Conservation (phyloP, 2,329 filamentous ascomycete species). For the Aureobasidium subglaciale region DNA sequence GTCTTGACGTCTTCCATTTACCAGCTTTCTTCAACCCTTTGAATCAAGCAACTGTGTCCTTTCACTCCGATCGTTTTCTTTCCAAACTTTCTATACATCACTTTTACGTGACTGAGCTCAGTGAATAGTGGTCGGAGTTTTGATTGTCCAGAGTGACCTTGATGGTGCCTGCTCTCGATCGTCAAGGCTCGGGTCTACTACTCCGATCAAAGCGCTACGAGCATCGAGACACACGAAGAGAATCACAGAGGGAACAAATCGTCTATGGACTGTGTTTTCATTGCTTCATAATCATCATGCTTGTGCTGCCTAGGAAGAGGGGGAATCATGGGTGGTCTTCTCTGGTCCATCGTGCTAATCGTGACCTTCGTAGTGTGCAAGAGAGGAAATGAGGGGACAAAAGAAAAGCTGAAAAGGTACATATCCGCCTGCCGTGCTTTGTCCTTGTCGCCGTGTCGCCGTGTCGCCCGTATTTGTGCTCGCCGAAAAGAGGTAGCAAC, state of each 20-base stretch:
- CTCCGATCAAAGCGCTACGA: no score
- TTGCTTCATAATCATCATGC: not conserved
- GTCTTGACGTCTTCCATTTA: slow-evolving; percentile 10
- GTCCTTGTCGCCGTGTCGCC: not conserved
- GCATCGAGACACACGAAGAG: no score
- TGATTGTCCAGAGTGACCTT: no score
- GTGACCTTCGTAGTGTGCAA: not conserved
- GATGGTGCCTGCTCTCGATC: no score
- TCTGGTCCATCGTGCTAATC: not conserved
- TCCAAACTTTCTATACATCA: no score
- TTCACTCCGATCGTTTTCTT: no score
- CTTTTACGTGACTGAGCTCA: no score
- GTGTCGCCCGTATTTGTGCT: not conserved
- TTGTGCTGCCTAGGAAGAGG: not conserved
- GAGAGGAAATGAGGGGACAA: not conserved
- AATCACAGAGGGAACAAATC: no score
- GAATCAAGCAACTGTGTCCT: not conserved
- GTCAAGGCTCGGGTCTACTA: no score
- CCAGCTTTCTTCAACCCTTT: not conserved
- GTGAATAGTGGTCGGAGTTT: no score
- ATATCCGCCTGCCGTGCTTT: not conserved
- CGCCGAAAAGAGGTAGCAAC: not conserved
- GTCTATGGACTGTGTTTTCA: not conserved
- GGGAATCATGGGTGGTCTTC: not conserved
- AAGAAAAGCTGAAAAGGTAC: not conserved